These are phyloP conservation scores for Ciborinia camelliae DNA, from an alignment of 2,329 filamentous ascomycete species.

Conservation along the genomic window DNA sequence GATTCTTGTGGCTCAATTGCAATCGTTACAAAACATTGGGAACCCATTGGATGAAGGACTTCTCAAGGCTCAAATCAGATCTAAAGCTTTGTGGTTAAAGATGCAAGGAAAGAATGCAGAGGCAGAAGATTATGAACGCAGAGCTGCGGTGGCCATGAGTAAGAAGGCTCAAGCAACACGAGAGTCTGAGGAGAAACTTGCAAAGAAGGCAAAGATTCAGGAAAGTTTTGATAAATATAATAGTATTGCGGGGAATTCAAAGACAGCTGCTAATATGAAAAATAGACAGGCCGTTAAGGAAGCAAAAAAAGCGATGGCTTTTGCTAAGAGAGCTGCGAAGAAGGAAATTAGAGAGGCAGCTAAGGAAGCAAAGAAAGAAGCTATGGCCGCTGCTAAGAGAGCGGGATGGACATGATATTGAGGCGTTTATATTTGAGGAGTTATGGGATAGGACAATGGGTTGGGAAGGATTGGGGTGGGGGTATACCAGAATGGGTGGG, in stretches of 20 bases:
- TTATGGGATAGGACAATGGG: conserved; percentile 7
- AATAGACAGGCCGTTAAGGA: too few species aligned
- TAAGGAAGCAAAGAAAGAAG: conserved; percentile 1
- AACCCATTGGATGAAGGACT: conserved; percentile 46
- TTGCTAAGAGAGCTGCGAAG: conserved; percentile 12
- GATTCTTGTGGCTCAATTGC: conserved; percentile 38
- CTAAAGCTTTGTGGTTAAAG: conserved; percentile 56
- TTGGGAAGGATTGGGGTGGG: conserved; percentile 12
- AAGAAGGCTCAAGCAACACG: conserved; percentile 15
- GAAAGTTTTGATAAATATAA: too few species aligned
- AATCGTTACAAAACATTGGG: conserved; percentile 40
- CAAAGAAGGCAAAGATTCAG: background rate
- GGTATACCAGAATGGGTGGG: conserved; percentile 12
- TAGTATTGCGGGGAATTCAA: too few species aligned
- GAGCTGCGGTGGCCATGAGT: conserved; percentile 41
- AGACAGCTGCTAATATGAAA: too few species aligned
- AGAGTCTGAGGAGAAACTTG: background rate
- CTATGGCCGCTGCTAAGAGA: conserved; percentile 2
- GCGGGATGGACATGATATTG: background rate
- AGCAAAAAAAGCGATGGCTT: too few species aligned
- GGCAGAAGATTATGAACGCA: conserved; percentile 46
- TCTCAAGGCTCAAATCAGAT: conserved; percentile 52
- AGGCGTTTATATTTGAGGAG: conserved; percentile 14
- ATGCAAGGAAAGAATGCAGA: conserved; percentile 49
- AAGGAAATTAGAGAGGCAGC: conserved; percentile 6